Percentiles rank a stretch among this genome's conserved stretches.
Evolutionary conservation across 23 red algal genomes (phyloP).

Genomic region (Gracilaria gracilis): DNA sequence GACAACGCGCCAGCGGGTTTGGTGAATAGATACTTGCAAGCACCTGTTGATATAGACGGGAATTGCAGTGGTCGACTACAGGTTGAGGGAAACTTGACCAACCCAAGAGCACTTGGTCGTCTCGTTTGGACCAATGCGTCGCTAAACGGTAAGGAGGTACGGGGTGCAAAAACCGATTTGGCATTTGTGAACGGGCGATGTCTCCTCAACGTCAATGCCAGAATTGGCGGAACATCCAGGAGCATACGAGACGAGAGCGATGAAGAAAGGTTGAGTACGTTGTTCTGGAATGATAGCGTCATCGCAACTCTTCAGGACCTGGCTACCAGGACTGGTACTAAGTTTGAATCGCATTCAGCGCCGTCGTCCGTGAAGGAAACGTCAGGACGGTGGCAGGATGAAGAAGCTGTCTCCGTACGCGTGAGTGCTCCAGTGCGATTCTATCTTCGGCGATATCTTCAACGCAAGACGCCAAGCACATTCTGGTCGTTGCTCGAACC

Average conservation of each 20-base stretch:
- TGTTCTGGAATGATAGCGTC: slow-evolving; percentile 21
- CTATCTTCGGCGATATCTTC: slow-evolving; percentile 42
- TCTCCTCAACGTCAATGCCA: slow-evolving; percentile 52
- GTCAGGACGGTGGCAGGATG: not conserved
- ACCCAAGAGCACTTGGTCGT: slow-evolving; percentile 56
- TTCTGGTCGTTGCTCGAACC: slow-evolving; percentile 42
- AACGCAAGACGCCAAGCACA: slow-evolving; percentile 4
- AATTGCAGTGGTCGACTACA: slow-evolving; percentile 54
- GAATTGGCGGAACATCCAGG: slow-evolving; percentile 17
- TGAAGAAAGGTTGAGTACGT: not conserved
- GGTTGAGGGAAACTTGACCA: slow-evolving; percentile 50
- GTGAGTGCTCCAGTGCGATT: slow-evolving; percentile 65
- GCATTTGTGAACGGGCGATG: slow-evolving; percentile 64
- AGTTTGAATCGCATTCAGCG: not conserved
- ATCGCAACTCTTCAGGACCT: slow-evolving; percentile 32
- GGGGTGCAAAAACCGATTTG: slow-evolving; percentile 49
- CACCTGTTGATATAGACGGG: slow-evolving; percentile 28
- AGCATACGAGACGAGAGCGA: slow-evolving; percentile 12
- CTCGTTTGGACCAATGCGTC: slow-evolving; percentile 58
- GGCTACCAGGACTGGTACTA: not conserved
- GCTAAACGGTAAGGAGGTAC: slow-evolving; percentile 56
- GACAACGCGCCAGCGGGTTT: slow-evolving; percentile 30
- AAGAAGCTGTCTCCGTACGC: not conserved
- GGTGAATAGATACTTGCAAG: slow-evolving; percentile 31
- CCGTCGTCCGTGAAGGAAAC: not conserved